Base-by-base conservation (phyloP, 2,329 filamentous ascomycete species). In the Neonectria ditissima region DNA sequence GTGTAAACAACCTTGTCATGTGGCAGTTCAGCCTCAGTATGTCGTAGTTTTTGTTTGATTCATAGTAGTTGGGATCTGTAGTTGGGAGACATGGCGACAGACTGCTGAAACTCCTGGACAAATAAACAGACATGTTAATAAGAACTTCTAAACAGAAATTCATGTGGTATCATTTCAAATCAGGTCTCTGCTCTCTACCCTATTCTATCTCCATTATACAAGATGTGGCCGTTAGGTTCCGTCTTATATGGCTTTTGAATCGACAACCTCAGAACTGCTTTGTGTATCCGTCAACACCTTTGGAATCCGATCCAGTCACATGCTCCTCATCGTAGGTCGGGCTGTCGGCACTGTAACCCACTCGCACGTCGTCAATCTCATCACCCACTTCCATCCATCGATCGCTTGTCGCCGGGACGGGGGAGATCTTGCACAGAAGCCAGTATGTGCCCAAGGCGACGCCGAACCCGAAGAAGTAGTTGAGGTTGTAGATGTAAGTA, bases 401-500 rank as follows among this genome's bases (percentile, higher is more conserved):
- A 11, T 90, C 85, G 74, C 92, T 94, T 5, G 86, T 90, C 1
- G 91, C 93, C 0, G 92, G 91, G 0, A 97, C 79, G 0, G 93
- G 93, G 66, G 80, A 92, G 26, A 94, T 34, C 62, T 81, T 86
- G 76, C 90, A 94, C 1, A 97, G 82, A 0, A 77, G 58, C 81
- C 87, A 97, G 79, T 97, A 97, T 8, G 89, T 79, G 0, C 67
- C 75, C 0, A 82, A 82, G 0, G 92, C 87, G 11, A 97, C 86
- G 50, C 93, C 82, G 75, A 97, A 94, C 0, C 94, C 94, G 45
- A 87, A 86, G 77, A 97, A 97, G 82, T 94, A 97, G 79, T 97
- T 97, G 71, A 97, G 75, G 69, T 94, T 92, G 82, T 97, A 97
- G 63, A 97, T 88, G 75, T 97, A 97, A 1, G 86, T 88, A 2